Conservation (phyloP, 208 protist genomes). For the Trypanosoma boissoni region DNA sequence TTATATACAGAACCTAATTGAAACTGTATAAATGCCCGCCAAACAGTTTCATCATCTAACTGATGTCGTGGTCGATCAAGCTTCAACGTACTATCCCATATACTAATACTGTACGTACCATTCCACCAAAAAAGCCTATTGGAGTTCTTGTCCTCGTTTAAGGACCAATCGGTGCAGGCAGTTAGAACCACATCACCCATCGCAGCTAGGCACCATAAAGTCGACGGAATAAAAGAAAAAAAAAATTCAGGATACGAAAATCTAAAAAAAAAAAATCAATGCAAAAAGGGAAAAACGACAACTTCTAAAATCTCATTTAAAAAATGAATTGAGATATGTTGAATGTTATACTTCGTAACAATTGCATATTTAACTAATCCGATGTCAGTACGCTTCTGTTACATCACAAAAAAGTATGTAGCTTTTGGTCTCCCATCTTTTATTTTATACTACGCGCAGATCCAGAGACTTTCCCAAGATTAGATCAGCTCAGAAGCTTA, state of each 20-base stretch:
- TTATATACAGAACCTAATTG: slow-evolving; percentile 62
- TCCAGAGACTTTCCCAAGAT: no score
- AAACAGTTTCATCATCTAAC: slow-evolving; percentile 57
- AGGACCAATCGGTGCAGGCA: slow-evolving; percentile 61
- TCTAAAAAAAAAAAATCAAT: slow-evolving; percentile 16
- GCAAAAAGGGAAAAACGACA: slow-evolving; percentile 8
- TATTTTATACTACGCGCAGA: no score
- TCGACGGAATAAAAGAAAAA: slow-evolving; percentile 26
- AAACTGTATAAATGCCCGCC: slow-evolving; percentile 61
- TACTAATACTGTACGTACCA: slow-evolving; percentile 60
- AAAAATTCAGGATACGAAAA: slow-evolving; percentile 2
- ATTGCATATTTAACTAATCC: no score
- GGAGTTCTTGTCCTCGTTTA: slow-evolving; percentile 52
- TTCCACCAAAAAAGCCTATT: slow-evolving; percentile 74
- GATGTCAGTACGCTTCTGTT: no score
- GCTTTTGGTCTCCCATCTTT: neutral
- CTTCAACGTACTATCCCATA: slow-evolving; percentile 54
- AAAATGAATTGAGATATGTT: no score
- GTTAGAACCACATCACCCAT: slow-evolving; percentile 45
- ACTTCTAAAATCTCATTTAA: no score
- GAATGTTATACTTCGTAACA: no score
- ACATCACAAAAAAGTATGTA: slow-evolving; percentile 8
- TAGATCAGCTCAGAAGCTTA: no score
- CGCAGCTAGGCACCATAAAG: neutral
- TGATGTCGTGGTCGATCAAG: slow-evolving; percentile 27